phyloP scores from a whole-genome alignment of 768 basidiomycete genomes.

The Wakefieldia striispora region DNA sequence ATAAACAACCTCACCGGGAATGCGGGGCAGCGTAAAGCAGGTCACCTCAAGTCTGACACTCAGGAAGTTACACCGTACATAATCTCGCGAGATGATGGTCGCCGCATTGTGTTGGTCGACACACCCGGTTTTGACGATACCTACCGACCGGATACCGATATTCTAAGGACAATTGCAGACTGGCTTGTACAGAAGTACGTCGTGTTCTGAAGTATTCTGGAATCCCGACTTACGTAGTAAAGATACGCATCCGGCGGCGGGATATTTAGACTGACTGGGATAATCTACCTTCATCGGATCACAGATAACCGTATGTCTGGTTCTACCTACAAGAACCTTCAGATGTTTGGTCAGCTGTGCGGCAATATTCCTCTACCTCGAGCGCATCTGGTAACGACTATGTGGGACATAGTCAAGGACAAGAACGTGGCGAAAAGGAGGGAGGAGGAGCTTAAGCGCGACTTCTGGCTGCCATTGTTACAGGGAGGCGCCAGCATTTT shows the following conservation, averaged over 20 bases:
- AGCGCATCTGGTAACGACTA: slow-evolving; percentile 36
- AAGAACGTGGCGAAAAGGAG: neutral
- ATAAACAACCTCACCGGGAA: slow-evolving; percentile 13
- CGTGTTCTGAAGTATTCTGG: neutral
- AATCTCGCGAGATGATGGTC: neutral
- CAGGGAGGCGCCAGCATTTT: neutral
- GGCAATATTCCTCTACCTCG: slow-evolving; percentile 28
- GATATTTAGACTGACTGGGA: slow-evolving; percentile 23
- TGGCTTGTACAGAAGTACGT: slow-evolving; percentile 20
- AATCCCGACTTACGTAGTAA: neutral
- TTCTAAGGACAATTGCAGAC: slow-evolving; percentile 9
- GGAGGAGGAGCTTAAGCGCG: slow-evolving; percentile 23
- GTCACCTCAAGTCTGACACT: slow-evolving; percentile 13
- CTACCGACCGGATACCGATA: slow-evolving; percentile 11
- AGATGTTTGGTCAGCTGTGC: slow-evolving; percentile 35
- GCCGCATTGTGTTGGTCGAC: slow-evolving; percentile 17
- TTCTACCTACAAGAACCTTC: slow-evolving; percentile 29
- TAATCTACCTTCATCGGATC: slow-evolving; percentile 36
- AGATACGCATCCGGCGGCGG: slow-evolving; percentile 6
- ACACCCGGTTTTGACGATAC: slow-evolving; percentile 23
- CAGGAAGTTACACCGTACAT: slow-evolving; percentile 2
- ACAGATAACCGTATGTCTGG: slow-evolving; percentile 35
- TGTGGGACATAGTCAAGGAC: slow-evolving; percentile 34
- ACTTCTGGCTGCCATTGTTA: slow-evolving; percentile 25
- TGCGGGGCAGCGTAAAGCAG: neutral